phyloP scores from a whole-genome alignment of 495 filamentous ascomycete genomes.

The Annulohypoxylon nitens region DNA sequence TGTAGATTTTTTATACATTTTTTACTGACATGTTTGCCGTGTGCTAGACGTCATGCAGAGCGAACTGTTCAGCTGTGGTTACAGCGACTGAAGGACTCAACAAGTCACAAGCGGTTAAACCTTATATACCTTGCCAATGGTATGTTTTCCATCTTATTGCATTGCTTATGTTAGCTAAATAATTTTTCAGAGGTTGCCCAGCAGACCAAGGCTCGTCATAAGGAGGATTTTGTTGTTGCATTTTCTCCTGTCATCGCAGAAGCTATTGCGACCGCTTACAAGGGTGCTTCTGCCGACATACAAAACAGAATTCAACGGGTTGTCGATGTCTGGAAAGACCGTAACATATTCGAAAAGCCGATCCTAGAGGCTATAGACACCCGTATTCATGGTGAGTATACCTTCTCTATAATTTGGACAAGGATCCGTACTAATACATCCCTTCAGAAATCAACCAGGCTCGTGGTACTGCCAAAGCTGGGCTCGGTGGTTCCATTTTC shows the following conservation, averaged over 20 bases:
- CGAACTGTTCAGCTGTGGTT: slow-evolving; percentile 91
- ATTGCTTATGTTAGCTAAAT: slow-evolving; percentile 49
- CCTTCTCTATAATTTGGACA: background rate
- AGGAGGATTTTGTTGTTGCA: slow-evolving; percentile 90
- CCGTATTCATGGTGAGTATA: slow-evolving; percentile 76
- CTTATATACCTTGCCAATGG: slow-evolving; percentile 97
- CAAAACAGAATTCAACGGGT: slow-evolving; percentile 90
- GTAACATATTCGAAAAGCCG: slow-evolving; percentile 83
- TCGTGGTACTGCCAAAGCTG: slow-evolving; percentile 73
- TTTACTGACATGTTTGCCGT: slow-evolving; percentile 33
- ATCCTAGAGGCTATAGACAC: slow-evolving; percentile 84
- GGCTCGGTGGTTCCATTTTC: slow-evolving; percentile 76
- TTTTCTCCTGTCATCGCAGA: slow-evolving; percentile 93
- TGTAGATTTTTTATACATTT: slow-evolving; percentile 4
- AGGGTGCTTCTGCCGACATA: slow-evolving; percentile 82
- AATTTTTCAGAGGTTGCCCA: slow-evolving; percentile 84
- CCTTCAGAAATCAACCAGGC: slow-evolving; percentile 80
- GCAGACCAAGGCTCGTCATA: slow-evolving; percentile 89
- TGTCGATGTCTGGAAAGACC: slow-evolving; percentile 92
- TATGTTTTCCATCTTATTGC: slow-evolving; percentile 54
- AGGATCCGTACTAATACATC: slow-evolving; percentile 10
- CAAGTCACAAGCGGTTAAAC: slow-evolving; percentile 85
- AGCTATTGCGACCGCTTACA: slow-evolving; percentile 85
- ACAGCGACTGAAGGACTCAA: slow-evolving; percentile 85
- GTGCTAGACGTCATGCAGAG: slow-evolving; percentile 83